Evolutionary conservation across 768 basidiomycete species (phyloP).

Genomic region (Mycena filopes): DNA sequence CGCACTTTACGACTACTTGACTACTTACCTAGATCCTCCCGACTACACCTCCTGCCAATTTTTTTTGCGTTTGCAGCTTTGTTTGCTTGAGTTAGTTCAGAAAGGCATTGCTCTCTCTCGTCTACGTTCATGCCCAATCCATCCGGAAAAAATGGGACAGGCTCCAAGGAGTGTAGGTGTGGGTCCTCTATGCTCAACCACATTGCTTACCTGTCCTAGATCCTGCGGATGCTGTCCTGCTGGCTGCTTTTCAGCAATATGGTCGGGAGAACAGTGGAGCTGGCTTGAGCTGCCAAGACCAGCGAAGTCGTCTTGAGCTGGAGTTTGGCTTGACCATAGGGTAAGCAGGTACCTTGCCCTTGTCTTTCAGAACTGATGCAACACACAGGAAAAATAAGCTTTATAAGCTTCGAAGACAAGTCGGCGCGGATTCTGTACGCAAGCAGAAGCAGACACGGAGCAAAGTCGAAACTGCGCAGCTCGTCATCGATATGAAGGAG

Average conservation of each 20-base stretch:
- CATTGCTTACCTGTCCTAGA: neutral
- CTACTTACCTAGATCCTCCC: no score
- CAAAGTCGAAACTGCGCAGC: neutral
- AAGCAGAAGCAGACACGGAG: neutral
- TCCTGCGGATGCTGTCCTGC: neutral
- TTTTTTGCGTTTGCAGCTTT: no score
- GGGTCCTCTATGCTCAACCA: no score
- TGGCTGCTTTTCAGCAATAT: neutral
- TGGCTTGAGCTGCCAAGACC: neutral
- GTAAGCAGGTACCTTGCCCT: neutral
- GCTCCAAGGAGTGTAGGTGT: neutral
- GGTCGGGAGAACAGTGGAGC: slow-evolving; percentile 1
- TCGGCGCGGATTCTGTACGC: neutral
- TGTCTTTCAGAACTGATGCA: no score
- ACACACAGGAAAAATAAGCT: slow-evolving; percentile 16
- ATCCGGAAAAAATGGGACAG: neutral
- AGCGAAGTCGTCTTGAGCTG: neutral
- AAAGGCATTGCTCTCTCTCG: no score
- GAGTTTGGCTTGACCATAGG: neutral
- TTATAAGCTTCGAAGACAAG: neutral
- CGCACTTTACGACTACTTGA: no score
- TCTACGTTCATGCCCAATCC: neutral
- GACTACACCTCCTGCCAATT: no score
- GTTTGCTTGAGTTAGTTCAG: no score
- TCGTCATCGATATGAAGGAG: neutral